Conservation (phyloP, 2,329 filamentous ascomycete genomes). For the Dactylonectria macrodidyma region DNA sequence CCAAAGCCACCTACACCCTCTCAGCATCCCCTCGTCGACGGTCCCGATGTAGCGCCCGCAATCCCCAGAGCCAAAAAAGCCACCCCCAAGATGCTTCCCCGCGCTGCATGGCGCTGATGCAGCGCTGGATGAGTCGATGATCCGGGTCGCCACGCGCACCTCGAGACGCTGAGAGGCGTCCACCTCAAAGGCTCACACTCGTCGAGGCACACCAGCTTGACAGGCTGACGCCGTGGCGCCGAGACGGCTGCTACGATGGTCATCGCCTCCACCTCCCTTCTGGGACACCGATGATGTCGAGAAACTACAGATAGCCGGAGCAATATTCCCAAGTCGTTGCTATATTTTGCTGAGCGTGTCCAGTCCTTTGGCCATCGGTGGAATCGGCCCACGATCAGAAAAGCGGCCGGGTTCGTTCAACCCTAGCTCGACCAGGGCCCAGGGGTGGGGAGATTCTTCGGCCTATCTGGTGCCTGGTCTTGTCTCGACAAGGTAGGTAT, state of each 20-base stretch:
- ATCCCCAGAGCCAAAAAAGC: conserved; percentile 23
- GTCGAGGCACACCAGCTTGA: conserved; percentile 2
- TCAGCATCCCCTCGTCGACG: neutral
- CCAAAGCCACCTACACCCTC: too few species aligned
- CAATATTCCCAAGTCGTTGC: neutral
- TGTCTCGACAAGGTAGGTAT: conserved; percentile 24
- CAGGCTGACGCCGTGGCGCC: neutral
- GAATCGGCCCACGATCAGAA: conserved; percentile 22
- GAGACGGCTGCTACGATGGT: neutral
- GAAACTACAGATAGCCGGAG: neutral
- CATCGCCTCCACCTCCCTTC: too few species aligned
- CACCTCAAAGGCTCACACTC: neutral
- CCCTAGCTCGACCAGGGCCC: neutral
- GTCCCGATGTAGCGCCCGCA: neutral
- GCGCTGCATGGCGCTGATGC: conserved; percentile 36
- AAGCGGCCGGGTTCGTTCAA: conserved; percentile 11
- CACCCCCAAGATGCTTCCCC: conserved; percentile 32
- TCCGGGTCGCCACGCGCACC: conserved; percentile 16
- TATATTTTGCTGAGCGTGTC: neutral
- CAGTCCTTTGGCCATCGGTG: neutral
- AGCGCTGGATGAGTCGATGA: conserved; percentile 18
- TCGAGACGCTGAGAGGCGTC: neutral
- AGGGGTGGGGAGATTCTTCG: conserved; percentile 6
- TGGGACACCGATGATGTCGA: too few species aligned
- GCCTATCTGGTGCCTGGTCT: conserved; percentile 24